These are phyloP conservation scores for Xylariaceae sp. DNA, from an alignment of 2,329 filamentous ascomycete genomes.

Conservation along the genomic window DNA sequence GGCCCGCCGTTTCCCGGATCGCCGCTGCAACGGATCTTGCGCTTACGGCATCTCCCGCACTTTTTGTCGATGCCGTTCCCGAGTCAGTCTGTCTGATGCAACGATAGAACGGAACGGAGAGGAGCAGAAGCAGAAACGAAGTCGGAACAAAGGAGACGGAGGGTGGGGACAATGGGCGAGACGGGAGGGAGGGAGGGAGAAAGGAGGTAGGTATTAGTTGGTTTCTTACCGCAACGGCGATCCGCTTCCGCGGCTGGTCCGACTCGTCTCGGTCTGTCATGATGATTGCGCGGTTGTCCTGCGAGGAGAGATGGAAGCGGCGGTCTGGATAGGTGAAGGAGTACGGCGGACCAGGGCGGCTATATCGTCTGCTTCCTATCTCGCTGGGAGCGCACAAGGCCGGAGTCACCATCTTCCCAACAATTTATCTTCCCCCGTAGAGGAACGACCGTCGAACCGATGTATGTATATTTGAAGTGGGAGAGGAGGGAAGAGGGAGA, in stretches of 20 bases:
- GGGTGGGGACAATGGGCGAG: background rate
- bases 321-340: slow-evolving; percentile 35
- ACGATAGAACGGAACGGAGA: background rate
- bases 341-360: slow-evolving; percentile 37
- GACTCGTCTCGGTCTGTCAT: slow-evolving; percentile 42
- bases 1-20: slow-evolving; percentile 69
- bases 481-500: background rate
- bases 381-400: slow-evolving; percentile 36
- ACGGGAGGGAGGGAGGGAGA: background rate
- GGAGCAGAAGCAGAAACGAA: background rate
- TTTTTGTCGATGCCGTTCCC: slow-evolving; percentile 35
- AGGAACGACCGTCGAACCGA: slow-evolving; percentile 17
- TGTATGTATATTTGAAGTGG: slow-evolving; percentile 18
- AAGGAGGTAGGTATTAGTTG: background rate
- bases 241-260: slow-evolving; percentile 51
- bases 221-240: slow-evolving; percentile 52
- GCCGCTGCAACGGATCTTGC: slow-evolving; percentile 93
- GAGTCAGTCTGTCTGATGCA: slow-evolving; percentile 13
- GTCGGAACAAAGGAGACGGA: slow-evolving; percentile 2
- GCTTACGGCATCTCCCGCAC: slow-evolving; percentile 85
- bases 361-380: slow-evolving; percentile 36
- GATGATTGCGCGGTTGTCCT: slow-evolving; percentile 34
- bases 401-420: slow-evolving; percentile 40
- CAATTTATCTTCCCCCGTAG: slow-evolving; percentile 13
- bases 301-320: slow-evolving; percentile 35